A percentile compares a stretch with the other conserved stretches of the same genome.
Evolutionary conservation across 2,329 filamentous ascomycete species (phyloP).

Genomic region (Beauveria medogensis): DNA sequence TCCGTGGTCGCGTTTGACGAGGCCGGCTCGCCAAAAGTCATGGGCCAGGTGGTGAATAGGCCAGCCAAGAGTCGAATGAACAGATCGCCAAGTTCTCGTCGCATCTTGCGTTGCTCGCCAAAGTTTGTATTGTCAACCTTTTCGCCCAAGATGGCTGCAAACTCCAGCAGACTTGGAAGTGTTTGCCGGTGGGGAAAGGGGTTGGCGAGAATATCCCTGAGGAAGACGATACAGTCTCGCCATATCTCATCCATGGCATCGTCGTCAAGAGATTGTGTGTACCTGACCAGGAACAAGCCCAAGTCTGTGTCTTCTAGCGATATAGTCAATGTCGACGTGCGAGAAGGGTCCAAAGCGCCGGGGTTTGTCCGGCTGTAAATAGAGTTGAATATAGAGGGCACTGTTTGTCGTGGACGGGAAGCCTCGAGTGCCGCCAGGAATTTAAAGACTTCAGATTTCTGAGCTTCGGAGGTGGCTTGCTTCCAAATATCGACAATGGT

Average conservation of each 20-base stretch:
- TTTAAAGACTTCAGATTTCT: conserved; percentile 64
- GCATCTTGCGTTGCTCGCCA: conserved; percentile 87
- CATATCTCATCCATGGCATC: conserved; percentile 98
- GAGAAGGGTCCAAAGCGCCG: conserved; percentile 62
- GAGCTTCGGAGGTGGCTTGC: conserved; percentile 35
- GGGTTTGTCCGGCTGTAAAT: conserved; percentile 94
- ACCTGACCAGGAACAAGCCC: conserved; percentile 82
- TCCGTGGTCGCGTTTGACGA: conserved; percentile 25
- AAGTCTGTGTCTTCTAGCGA: conserved; percentile 76
- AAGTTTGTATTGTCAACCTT: conserved; percentile 98
- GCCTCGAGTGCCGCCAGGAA: conserved; percentile 86
- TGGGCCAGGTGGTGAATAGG: conserved; percentile 84
- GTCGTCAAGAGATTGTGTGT: conserved; percentile 83
- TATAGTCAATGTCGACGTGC: conserved; percentile 83
- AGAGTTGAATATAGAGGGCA: conserved; percentile 91
- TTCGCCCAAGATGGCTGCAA: conserved; percentile 80
- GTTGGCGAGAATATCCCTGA: conserved; percentile 83
- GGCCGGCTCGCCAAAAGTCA: conserved; percentile 57
- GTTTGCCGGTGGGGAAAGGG: conserved; percentile 93
- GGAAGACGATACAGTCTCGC: conserved; percentile 85
- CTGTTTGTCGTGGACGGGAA: conserved; percentile 80
- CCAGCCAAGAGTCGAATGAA: conserved; percentile 82
- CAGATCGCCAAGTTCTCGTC: conserved; percentile 80
- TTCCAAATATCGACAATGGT: conserved; percentile 84
- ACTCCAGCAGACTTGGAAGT: conserved; percentile 76